Conservation (phyloP, 352 stramenopile species). For the Phytophthora parvispora region DNA sequence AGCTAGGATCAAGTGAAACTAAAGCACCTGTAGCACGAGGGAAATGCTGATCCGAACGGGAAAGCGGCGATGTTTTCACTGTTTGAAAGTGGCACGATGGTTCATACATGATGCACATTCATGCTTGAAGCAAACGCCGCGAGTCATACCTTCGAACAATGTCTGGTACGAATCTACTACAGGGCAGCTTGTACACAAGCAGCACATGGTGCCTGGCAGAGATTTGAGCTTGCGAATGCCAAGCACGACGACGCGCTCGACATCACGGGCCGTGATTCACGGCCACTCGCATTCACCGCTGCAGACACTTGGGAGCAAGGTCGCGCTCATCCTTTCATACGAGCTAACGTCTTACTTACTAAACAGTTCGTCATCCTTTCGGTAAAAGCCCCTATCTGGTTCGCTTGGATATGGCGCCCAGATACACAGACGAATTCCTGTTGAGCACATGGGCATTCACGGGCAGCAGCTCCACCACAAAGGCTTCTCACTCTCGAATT, state of each 20-base stretch:
- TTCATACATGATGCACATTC: neutral
- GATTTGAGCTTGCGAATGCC: neutral
- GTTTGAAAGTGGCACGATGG: neutral
- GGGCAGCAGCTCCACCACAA: neutral
- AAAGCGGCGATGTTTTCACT: constrained; percentile 1
- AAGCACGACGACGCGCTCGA: neutral
- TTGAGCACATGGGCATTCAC: neutral
- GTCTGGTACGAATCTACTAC: neutral
- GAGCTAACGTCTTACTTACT: neutral
- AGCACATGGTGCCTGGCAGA: too few relatives aligned
- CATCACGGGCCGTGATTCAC: too few relatives aligned
- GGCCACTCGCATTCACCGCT: neutral
- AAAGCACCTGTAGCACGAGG: too few relatives aligned
- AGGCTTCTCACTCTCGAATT: neutral
- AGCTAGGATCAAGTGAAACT: too few relatives aligned
- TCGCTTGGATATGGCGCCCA: neutral
- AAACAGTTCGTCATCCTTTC: neutral
- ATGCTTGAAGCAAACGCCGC: neutral
- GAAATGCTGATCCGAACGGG: constrained; percentile 1
- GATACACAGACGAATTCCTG: neutral
- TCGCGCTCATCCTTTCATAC: too few relatives aligned
- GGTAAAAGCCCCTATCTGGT: neutral
- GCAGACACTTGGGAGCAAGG: too few relatives aligned
- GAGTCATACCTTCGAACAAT: neutral
- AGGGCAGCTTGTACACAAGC: neutral